phyloP scores from a whole-genome alignment of 768 basidiomycete genomes.

The Pleurotus citrinopileatus region DNA sequence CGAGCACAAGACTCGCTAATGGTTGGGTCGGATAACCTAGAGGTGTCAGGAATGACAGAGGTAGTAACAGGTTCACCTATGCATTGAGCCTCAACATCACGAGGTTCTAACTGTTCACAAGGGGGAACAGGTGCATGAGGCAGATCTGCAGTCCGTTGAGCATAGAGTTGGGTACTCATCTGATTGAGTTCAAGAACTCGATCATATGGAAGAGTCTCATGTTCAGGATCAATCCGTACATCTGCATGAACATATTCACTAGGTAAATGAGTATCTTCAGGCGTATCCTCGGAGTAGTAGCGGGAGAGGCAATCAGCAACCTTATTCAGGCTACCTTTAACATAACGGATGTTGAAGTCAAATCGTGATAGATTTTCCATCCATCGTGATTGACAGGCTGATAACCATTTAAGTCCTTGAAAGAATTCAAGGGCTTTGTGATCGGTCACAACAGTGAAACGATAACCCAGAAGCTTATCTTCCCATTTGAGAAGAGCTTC shows the following conservation, averaged over 20 bases:
- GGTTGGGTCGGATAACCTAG: constrained; percentile 1
- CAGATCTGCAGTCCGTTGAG: neutral
- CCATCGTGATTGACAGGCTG: constrained; percentile 21
- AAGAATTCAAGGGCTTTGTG: constrained; percentile 25
- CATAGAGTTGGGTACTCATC: neutral
- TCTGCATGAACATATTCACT: constrained; percentile 17
- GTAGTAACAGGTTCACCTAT: neutral
- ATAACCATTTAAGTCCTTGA: constrained; percentile 15
- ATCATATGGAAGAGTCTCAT: constrained; percentile 6
- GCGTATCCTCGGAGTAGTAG: constrained; percentile 19
- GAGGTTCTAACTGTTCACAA: neutral
- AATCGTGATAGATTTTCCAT: constrained; percentile 24
- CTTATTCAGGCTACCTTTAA: constrained; percentile 21
- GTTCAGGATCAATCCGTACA: constrained; percentile 16
- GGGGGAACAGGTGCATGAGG: too few relatives aligned
- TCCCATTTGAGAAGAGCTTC: constrained; percentile 26
- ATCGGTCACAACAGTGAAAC: constrained; percentile 22
- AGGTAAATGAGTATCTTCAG: neutral
- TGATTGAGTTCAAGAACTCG: neutral
- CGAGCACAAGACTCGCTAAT: neutral
- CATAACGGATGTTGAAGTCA: constrained; percentile 21
- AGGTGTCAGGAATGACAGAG: neutral
- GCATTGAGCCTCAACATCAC: neutral
- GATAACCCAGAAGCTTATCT: constrained; percentile 24
- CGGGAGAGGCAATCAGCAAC: constrained; percentile 27